phyloP scores from a whole-genome alignment of 2,329 filamentous ascomycete species.

The Xylaria digitata region DNA sequence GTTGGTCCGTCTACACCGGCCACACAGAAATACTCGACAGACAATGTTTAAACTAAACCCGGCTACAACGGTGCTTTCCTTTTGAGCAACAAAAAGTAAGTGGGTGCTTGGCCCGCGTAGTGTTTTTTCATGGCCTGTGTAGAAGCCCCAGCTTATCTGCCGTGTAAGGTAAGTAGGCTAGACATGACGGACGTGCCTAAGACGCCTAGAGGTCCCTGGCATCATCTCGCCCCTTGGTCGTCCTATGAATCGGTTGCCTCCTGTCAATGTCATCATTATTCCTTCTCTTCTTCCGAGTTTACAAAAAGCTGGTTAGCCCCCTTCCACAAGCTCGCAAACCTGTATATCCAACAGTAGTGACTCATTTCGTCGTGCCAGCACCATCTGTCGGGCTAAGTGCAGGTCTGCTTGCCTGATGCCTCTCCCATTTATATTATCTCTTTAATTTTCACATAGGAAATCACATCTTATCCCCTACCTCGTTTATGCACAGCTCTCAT shows the following conservation, averaged over 20 bases:
- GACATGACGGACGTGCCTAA: constrained; percentile 7
- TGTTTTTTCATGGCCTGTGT: too few species aligned
- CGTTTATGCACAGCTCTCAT: not conserved
- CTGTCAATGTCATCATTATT: not conserved
- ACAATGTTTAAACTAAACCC: too few species aligned
- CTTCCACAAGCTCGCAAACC: not conserved
- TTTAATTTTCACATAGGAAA: not conserved
- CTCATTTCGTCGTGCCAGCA: not conserved
- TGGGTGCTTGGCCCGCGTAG: too few species aligned
- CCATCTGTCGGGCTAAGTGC: not conserved
- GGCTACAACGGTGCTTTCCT: too few species aligned
- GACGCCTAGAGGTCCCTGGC: constrained; percentile 6
- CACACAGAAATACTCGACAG: too few species aligned
- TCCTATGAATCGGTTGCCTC: constrained; percentile 15
- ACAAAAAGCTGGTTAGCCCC: constrained; percentile 20
- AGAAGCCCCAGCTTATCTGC: too few species aligned
- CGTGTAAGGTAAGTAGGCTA: not conserved
- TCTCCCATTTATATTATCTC: not conserved
- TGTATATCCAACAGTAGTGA: not conserved
- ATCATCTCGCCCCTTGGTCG: not conserved
- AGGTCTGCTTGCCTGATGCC: not conserved
- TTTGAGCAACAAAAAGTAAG: too few species aligned
- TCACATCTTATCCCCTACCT: not conserved
- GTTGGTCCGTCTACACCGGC: too few species aligned
- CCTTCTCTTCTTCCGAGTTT: not conserved